Conservation (phyloP, 306 rosid genomes). For the Argentina anserina region DNA sequence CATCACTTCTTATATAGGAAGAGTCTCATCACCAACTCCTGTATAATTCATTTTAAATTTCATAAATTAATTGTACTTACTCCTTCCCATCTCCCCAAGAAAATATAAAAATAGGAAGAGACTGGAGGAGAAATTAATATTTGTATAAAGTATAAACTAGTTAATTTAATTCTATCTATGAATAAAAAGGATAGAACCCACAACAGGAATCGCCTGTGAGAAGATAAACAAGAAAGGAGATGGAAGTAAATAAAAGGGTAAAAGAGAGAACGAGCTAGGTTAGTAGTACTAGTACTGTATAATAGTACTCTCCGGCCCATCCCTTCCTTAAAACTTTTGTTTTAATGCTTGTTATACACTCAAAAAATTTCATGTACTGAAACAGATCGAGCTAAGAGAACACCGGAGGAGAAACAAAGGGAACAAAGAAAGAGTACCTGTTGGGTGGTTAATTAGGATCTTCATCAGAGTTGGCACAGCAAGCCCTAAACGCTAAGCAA, state of each 20-base stretch:
- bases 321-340: constrained; percentile 48
- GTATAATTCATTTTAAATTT: constrained; percentile 10
- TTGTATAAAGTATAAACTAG: not conserved
- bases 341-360: constrained; percentile 32
- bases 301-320: constrained; percentile 42
- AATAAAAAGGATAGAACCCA: constrained; percentile 36
- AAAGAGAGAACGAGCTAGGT: constrained; percentile 13
- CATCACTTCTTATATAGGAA: constrained; percentile 54
- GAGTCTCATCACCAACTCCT: constrained; percentile 56
- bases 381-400: not conserved
- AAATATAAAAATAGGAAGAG: constrained; percentile 6
- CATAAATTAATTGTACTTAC: constrained; percentile 7
- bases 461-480: constrained; percentile 57
- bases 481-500: constrained; percentile 45
- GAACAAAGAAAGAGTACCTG: constrained; percentile 61
- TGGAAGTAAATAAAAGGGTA: constrained; percentile 35
- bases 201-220: constrained; percentile 81
- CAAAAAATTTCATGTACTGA: constrained; percentile 19
- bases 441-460: constrained; percentile 80
- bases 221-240: constrained; percentile 51
- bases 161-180: not conserved
- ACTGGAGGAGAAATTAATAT: not conserved
- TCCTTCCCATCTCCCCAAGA: constrained; percentile 34
- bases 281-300: constrained; percentile 12
- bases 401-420: constrained; percentile 69